Conservation (phyloP, 805 yeast genomes). For the Candida maesae region DNA sequence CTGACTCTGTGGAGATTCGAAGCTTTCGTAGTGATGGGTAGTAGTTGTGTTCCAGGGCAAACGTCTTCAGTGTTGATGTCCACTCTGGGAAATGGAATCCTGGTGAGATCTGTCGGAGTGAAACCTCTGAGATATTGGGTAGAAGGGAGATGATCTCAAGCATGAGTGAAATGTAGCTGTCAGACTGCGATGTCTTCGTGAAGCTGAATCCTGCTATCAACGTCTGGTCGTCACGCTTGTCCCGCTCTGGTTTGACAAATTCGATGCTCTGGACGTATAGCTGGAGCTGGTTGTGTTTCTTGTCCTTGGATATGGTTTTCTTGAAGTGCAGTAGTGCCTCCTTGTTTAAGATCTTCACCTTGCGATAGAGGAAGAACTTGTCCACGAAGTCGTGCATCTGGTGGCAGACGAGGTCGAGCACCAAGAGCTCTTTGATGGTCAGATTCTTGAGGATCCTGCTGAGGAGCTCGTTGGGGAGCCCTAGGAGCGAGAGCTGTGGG, state of each 20-base stretch:
- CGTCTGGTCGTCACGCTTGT: slow-evolving; percentile 9
- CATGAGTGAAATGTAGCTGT: slow-evolving; percentile 32
- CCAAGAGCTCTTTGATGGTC: slow-evolving; percentile 23
- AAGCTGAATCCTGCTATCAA: slow-evolving; percentile 24
- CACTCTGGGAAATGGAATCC: slow-evolving; percentile 40
- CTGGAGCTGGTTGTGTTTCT: slow-evolving; percentile 23
- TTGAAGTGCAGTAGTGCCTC: slow-evolving; percentile 28
- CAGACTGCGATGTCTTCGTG: slow-evolving; percentile 17
- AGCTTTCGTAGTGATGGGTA: slow-evolving; percentile 31
- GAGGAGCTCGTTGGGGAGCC: slow-evolving; percentile 42
- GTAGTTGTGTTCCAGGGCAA: slow-evolving; percentile 25
- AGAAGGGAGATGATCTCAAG: slow-evolving; percentile 42
- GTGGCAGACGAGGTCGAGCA: slow-evolving; percentile 34
- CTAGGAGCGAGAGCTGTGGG: slow-evolving; percentile 30
- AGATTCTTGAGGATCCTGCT: slow-evolving; percentile 32
- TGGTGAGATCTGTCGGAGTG: slow-evolving; percentile 45
- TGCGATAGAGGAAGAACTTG: slow-evolving; percentile 35
- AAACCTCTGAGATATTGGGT: slow-evolving; percentile 41
- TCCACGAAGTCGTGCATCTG: slow-evolving; percentile 35
- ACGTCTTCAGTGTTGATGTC: slow-evolving; percentile 25
- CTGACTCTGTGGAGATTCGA: slow-evolving; percentile 40
- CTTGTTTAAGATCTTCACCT: slow-evolving; percentile 27
- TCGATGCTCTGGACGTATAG: slow-evolving; percentile 20
- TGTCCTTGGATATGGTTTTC: slow-evolving; percentile 34
- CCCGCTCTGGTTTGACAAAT: slow-evolving; percentile 20